Percentiles rank a stretch among this genome's conserved stretches.
These are phyloP conservation scores for Chytriomyces hyalinus DNA, from an alignment of 192 early-diverging fungal species.

Conservation along the genomic window DNA sequence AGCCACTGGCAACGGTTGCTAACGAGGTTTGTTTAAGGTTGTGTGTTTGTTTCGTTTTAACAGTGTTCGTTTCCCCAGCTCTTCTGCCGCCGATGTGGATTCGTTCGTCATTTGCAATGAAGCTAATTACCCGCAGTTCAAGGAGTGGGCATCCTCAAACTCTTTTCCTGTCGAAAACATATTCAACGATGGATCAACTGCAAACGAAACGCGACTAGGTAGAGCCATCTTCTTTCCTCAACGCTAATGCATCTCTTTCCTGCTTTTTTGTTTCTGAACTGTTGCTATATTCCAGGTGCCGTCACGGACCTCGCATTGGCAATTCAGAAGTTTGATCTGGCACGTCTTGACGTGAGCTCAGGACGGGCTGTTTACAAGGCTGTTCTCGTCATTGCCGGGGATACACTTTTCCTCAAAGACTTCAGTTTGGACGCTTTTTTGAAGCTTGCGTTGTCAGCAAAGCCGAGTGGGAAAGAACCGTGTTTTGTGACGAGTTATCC, in stretches of 20 bases:
- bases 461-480: background rate
- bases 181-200: constrained; percentile 53
- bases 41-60: no score
- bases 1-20: constrained; percentile 36
- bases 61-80: background rate
- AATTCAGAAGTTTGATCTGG: constrained; percentile 47
- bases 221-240: background rate
- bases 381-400: constrained; percentile 64
- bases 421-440: constrained; percentile 56
- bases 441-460: background rate
- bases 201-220: constrained; percentile 60
- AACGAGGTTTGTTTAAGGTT: no score
- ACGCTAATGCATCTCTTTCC: background rate
- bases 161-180: constrained; percentile 49
- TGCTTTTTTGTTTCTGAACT: background rate
- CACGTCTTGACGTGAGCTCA: constrained; percentile 7
- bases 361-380: background rate
- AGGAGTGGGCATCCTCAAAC: constrained; percentile 44
- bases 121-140: constrained; percentile 46
- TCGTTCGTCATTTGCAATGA: constrained; percentile 57
- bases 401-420: constrained; percentile 63
- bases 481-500: constrained; percentile 56
- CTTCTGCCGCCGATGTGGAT: background rate
- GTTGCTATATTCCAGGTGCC: constrained; percentile 27
- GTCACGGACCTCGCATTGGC: constrained; percentile 57